A percentile compares a stretch with the other conserved stretches of the same genome.
Evolutionary conservation across 345 rosid species (phyloP).

Genomic region (Citrus trifoliata): DNA sequence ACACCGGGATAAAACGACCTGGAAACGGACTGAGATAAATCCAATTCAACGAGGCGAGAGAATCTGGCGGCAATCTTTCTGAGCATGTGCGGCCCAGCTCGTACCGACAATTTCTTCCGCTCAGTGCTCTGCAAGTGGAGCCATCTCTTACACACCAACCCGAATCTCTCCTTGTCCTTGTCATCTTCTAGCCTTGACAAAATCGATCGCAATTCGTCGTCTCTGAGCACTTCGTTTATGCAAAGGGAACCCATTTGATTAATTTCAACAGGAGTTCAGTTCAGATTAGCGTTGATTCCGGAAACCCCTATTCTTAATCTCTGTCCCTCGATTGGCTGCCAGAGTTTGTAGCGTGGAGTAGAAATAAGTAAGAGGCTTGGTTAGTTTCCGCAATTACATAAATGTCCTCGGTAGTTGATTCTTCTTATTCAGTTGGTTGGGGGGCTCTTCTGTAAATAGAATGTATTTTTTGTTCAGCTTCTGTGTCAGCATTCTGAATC

Average conservation of each 20-base stretch:
- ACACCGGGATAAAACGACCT: slow-evolving; percentile 90
- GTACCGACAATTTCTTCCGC: slow-evolving; percentile 81
- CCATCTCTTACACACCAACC: slow-evolving; percentile 95
- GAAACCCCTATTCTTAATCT: slow-evolving; percentile 5
- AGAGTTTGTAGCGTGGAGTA: neutral
- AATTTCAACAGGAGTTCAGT: neutral
- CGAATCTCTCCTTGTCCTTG: slow-evolving; percentile 77
- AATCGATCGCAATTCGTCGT: slow-evolving; percentile 75
- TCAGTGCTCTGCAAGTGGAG: slow-evolving; percentile 78
- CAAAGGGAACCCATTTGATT: slow-evolving; percentile 38
- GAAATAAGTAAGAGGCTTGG: neutral
- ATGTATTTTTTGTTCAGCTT: neutral
- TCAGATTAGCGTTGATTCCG: slow-evolving; percentile 9
- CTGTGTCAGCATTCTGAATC: neutral
- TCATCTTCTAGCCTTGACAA: slow-evolving; percentile 61
- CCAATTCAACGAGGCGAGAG: slow-evolving; percentile 63
- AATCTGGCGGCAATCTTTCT: slow-evolving; percentile 78
- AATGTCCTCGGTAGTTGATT: neutral
- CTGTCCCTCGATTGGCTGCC: neutral
- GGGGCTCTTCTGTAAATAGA: neutral
- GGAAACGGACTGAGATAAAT: slow-evolving; percentile 88
- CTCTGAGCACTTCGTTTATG: slow-evolving; percentile 70
- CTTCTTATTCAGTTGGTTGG: neutral
- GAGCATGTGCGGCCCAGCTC: slow-evolving; percentile 95
- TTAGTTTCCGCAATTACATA: neutral